These are phyloP conservation scores for Pseudonitzschia delicatissima DNA, from an alignment of 108 stramenopile genomes.

Conservation along the genomic window DNA sequence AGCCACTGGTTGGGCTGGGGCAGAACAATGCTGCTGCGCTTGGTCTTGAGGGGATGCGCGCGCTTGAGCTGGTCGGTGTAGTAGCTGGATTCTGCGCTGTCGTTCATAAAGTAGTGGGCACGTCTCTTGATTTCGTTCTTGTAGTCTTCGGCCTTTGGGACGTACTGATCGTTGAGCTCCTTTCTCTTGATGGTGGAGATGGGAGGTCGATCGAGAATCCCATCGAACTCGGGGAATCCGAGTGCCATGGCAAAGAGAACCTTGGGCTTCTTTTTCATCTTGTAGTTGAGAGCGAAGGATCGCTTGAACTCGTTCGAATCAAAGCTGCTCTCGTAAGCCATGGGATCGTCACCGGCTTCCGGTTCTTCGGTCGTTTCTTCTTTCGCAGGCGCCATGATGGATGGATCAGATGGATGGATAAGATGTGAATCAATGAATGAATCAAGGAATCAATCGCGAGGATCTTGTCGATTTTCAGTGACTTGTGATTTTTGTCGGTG, in stretches of 20 bases:
- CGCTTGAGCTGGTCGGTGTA: conserved; percentile 29
- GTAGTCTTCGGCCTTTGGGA: conserved; percentile 33
- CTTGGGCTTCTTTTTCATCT: conserved; percentile 25
- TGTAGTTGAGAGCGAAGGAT: conserved; percentile 26
- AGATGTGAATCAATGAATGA: too few species aligned
- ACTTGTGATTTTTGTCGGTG: too few species aligned
- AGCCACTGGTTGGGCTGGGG: conserved; percentile 37
- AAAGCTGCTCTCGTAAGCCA: conserved; percentile 3
- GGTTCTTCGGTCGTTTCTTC: background rate
- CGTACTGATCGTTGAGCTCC: conserved; percentile 31
- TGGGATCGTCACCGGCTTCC: conserved; percentile 10
- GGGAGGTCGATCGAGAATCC: conserved; percentile 32
- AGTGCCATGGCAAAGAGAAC: conserved; percentile 31
- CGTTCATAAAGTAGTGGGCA: conserved; percentile 33
- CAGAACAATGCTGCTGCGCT: conserved; percentile 31
- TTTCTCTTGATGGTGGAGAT: conserved; percentile 32
- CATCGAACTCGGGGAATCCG: conserved; percentile 27
- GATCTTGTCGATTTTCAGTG: too few species aligned
- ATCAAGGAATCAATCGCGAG: too few species aligned
- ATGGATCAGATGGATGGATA: too few species aligned
- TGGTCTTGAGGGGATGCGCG: conserved; percentile 31
- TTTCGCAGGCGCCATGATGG: too few species aligned
- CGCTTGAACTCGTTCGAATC: conserved; percentile 31
- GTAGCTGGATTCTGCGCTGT: conserved; percentile 25
- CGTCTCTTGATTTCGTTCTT: conserved; percentile 34